Evolutionary conservation across 2,329 filamentous ascomycete species (phyloP).

Genomic region (Arthroderma uncinatum): DNA sequence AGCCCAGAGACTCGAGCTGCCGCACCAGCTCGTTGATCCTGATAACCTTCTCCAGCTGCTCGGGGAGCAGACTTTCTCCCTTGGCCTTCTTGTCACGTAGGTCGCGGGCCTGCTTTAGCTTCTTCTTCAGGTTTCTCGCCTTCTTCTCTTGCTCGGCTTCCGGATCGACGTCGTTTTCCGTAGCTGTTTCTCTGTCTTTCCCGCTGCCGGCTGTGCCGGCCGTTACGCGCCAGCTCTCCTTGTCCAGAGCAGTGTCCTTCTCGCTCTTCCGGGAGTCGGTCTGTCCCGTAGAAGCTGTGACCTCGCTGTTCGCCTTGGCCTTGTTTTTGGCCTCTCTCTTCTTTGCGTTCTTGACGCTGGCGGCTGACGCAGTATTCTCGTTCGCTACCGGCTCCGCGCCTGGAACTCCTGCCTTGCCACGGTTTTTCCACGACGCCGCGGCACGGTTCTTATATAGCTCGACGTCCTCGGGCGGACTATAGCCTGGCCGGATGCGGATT

Average conservation of each 20-base stretch:
- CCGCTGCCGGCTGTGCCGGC: slow-evolving; percentile 9
- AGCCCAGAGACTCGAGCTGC: slow-evolving; percentile 73
- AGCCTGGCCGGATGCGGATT: slow-evolving; percentile 87
- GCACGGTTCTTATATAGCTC: slow-evolving; percentile 91
- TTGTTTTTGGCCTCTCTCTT: slow-evolving; percentile 55
- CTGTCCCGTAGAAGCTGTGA: no score
- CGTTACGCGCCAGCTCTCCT: slow-evolving; percentile 25
- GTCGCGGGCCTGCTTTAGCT: slow-evolving; percentile 84
- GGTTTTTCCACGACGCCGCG: slow-evolving; percentile 71
- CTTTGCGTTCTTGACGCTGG: slow-evolving; percentile 54
- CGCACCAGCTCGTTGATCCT: slow-evolving; percentile 90
- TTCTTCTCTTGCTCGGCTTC: slow-evolving; percentile 84
- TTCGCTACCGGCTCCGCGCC: slow-evolving; percentile 54
- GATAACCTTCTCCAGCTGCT: slow-evolving; percentile 95
- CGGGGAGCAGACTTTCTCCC: slow-evolving; percentile 71
- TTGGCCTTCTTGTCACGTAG: slow-evolving; percentile 83
- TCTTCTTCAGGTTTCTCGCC: slow-evolving; percentile 82
- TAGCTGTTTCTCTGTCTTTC: slow-evolving; percentile 16
- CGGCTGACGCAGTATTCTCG: slow-evolving; percentile 39
- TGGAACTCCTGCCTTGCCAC: slow-evolving; percentile 58
- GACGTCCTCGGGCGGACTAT: slow-evolving; percentile 87
- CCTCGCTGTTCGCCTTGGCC: slow-evolving; percentile 37
- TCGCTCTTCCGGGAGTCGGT: slow-evolving; percentile 24
- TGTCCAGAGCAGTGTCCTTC: slow-evolving; percentile 17
- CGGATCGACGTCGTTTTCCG: slow-evolving; percentile 41